These are phyloP conservation scores for Ceratonia siliqua DNA, from an alignment of 306 rosid species.

Conservation along the genomic window DNA sequence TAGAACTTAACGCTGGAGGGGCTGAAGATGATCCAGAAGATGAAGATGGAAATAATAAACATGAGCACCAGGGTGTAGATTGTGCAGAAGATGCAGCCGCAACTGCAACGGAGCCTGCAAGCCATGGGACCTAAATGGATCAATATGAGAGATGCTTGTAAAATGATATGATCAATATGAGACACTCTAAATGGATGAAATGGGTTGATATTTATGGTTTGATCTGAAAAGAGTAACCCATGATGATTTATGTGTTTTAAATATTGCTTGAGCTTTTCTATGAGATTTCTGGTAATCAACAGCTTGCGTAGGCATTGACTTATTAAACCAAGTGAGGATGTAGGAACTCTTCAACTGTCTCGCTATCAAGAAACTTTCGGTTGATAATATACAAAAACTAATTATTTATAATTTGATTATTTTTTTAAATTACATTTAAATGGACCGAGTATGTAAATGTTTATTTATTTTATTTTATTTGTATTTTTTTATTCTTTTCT, in stretches of 20 bases:
- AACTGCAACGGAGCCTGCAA: background rate
- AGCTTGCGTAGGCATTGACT: background rate
- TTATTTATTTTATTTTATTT: no score
- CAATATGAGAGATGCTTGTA: background rate
- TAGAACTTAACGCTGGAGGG: constrained; percentile 37
- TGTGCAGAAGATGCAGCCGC: constrained; percentile 5
- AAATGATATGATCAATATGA: background rate
- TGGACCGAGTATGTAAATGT: no score
- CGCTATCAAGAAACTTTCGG: background rate
- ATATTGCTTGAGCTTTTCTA: background rate
- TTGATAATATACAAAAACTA: no score
- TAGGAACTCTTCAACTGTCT: background rate
- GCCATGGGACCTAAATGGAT: no score
- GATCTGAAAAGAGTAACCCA: background rate
- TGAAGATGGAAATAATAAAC: background rate
- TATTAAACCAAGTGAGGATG: background rate
- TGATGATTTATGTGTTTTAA: background rate
- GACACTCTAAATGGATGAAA: background rate
- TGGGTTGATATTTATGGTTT: background rate
- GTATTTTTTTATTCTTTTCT: no score
- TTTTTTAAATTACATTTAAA: no score
- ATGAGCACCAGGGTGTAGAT: background rate
- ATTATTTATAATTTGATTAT: no score
- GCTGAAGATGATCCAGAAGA: background rate
- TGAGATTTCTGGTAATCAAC: background rate